phyloP scores from a whole-genome alignment of 306 rosid species.

The Albizia julibrissin region DNA sequence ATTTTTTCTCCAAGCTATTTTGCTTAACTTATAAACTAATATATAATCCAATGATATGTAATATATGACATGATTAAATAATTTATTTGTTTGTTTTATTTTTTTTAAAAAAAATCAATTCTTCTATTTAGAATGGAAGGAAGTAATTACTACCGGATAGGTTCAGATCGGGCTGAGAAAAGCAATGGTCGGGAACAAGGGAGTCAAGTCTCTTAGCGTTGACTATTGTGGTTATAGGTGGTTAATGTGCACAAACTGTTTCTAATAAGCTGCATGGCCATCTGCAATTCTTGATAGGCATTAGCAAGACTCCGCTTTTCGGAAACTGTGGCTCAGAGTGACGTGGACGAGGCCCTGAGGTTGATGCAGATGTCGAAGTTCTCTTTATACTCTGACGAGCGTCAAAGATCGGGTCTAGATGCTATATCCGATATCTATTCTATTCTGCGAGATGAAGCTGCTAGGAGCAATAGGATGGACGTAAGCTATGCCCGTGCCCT shows the following conservation, averaged over 20 bases:
- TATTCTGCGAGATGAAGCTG: constrained; percentile 91
- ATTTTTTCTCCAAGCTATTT: too few relatives aligned
- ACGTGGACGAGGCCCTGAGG: constrained; percentile 94
- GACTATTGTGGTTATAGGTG: constrained; percentile 2
- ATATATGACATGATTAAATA: too few relatives aligned
- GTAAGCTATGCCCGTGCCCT: constrained; percentile 89
- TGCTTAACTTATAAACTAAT: too few relatives aligned
- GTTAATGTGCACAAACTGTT: constrained; percentile 7
- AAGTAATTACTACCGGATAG: background rate
- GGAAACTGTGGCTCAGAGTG: constrained; percentile 91
- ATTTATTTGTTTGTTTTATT: too few relatives aligned
- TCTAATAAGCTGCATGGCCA: background rate
- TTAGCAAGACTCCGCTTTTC: constrained; percentile 93
- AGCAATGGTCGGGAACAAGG: constrained; percentile 6
- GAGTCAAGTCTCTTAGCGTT: background rate
- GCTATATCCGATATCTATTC: constrained; percentile 96
- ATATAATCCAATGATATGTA: too few relatives aligned
- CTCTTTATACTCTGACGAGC: constrained; percentile 93
- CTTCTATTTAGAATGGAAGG: too few relatives aligned
- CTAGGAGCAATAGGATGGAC: constrained; percentile 67
- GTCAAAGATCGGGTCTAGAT: constrained; percentile 92
- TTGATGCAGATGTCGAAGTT: constrained; percentile 99
- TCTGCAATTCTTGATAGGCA: constrained; percentile 56
- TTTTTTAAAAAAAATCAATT: too few relatives aligned
- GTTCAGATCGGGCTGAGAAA: constrained; percentile 8